phyloP scores from a whole-genome alignment of 1,284 basidiomycete species.

The Sporisorium iseilematis-ciliati region DNA sequence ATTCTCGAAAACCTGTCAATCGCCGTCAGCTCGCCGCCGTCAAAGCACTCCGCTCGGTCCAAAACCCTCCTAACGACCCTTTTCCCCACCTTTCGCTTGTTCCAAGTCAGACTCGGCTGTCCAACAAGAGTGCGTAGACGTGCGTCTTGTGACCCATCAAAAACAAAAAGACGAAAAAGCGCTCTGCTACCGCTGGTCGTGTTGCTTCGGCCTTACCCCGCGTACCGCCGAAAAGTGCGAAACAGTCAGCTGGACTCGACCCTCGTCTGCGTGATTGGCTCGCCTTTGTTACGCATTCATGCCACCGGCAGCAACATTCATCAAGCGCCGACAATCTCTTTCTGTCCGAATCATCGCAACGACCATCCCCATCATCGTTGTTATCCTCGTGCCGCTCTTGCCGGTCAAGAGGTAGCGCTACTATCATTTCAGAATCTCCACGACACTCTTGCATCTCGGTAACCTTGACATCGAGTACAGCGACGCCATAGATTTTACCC shows the following conservation, averaged over 20 bases:
- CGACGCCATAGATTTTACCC: not conserved
- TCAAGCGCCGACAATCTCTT: too few species aligned
- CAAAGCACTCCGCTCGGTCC: too few species aligned
- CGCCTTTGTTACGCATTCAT: not conserved
- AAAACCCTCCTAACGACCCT: not conserved
- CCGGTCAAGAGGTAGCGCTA: not conserved
- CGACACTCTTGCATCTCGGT: not conserved
- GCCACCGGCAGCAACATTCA: too few species aligned
- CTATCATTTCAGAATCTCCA: not conserved
- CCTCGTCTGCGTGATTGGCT: not conserved
- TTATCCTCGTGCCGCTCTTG: not conserved
- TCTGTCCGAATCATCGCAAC: too few species aligned
- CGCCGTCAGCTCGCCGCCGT: not conserved
- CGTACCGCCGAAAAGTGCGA: slow-evolving; percentile 6
- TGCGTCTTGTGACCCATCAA: not conserved
- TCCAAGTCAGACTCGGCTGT: not conserved
- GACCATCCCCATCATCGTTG: not conserved
- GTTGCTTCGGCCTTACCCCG: slow-evolving; percentile 7
- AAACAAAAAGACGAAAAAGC: not conserved
- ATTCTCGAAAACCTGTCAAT: not conserved
- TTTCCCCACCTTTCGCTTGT: slow-evolving; percentile 3
- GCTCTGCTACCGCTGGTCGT: not conserved
- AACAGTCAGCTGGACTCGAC: not conserved
- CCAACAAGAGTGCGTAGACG: slow-evolving; percentile 3
- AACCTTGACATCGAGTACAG: not conserved